A percentile compares a stretch with the other conserved stretches of the same genome.
phyloP scores from a whole-genome alignment of 1,284 basidiomycete species.

The Vanrija pseudolonga region DNA sequence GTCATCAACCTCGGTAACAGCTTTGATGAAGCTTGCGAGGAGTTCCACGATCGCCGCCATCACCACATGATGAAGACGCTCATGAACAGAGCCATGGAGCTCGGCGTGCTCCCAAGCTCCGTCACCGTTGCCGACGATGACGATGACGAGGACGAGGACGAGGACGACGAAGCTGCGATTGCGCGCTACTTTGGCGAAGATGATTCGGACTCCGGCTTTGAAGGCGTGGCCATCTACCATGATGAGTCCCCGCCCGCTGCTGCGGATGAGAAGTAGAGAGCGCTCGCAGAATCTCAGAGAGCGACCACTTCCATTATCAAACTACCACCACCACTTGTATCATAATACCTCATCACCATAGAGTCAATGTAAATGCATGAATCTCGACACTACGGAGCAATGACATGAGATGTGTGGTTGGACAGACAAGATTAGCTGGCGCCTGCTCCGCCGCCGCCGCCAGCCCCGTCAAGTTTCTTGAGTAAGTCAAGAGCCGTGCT shows the following conservation, averaged over 20 bases:
- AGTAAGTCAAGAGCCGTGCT: slow-evolving; percentile 15
- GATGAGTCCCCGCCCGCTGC: neutral
- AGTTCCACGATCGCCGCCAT: too few species aligned
- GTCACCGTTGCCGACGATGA: neutral
- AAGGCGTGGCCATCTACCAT: neutral
- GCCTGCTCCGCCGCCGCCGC: too few species aligned
- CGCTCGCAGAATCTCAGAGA: too few species aligned
- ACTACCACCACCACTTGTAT: too few species aligned
- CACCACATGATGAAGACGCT: too few species aligned
- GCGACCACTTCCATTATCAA: too few species aligned
- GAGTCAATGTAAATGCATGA: neutral
- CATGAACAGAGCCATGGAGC: too few species aligned
- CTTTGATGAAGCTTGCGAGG: too few species aligned
- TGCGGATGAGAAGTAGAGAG: neutral
- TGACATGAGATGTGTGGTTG: too few species aligned
- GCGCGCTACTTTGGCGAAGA: too few species aligned
- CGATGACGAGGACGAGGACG: neutral
- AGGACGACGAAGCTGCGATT: neutral
- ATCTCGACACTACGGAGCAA: neutral
- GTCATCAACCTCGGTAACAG: too few species aligned
- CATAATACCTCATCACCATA: neutral
- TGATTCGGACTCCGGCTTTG: neutral
- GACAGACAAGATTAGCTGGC: neutral
- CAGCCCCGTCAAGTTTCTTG: slow-evolving; percentile 7
- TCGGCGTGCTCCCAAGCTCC: too few species aligned